Base-by-base conservation (phyloP, 1,284 basidiomycete genomes). In the Leccinum fuscescens region DNA sequence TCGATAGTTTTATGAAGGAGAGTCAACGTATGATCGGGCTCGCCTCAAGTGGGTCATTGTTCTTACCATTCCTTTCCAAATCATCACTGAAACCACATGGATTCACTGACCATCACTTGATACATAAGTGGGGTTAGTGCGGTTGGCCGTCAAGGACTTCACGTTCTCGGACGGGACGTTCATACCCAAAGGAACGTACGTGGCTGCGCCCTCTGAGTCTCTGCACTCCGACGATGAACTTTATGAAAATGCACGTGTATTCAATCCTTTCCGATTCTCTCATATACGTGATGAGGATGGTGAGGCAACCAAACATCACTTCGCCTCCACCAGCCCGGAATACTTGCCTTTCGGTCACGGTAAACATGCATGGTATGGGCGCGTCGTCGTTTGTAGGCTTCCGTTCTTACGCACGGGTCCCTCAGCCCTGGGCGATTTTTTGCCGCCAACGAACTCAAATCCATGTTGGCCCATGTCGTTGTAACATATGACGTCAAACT, bases 1-100 rank as follows among this genome's bases (percentile, higher is more conserved):
- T 80, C 4, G 81, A 83, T 65, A 82, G 80, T 62, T 80, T 82
- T 65, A 20, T 82, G 20, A 74, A 73, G 52, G 81, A 82, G 65
- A 69, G 73, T 1, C 72, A 76, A 57, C 72, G 80, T 4, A 37
- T 74, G 20, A 66, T 71, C 31, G 72, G 74, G 44, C 44, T 20
- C 0, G 63, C 58, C 46, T 22, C 14, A 14, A 15, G 35, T 37
- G 14, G 35, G 35, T 37, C 35, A 37, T 15, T 37, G 35, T 37
- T 39, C 37, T 12, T 12, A 7, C 15, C 31, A 17, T 31, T 6
- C 6, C 7, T n/a, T 56, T 27, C 17, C n/a, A 37, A 22, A n/a
- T 31, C 29, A 31, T 31, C 29, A 31, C 29, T 31, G 29, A 9
- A 31, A 31, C 9, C 9, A 31, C 29, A 11, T 31, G 29, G 29